Evolutionary conservation across 2,329 filamentous ascomycete species (phyloP).

Genomic region (Pseudophaeomoniella oleicola): DNA sequence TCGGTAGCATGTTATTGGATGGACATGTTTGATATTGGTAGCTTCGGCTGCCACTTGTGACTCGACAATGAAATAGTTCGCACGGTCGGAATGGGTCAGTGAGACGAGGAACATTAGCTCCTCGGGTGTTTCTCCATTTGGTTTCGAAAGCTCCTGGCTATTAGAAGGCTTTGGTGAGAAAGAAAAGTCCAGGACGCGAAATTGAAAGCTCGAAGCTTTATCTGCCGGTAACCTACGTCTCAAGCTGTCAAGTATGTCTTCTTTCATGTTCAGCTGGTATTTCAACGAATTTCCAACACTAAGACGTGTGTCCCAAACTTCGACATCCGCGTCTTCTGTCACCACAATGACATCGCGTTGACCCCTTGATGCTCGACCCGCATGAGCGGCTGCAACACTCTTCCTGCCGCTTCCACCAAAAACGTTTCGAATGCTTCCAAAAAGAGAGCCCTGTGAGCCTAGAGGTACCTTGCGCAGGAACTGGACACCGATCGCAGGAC

Average conservation of each 20-base stretch:
- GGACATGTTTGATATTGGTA: conserved; percentile 48
- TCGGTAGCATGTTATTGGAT: conserved; percentile 52
- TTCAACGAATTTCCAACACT: conserved; percentile 68
- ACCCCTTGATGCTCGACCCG: conserved; percentile 55
- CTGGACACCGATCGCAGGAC: conserved; percentile 63
- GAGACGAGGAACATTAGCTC: conserved; percentile 47
- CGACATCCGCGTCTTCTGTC: conserved; percentile 62
- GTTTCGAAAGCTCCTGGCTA: conserved; percentile 33
- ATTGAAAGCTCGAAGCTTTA: background rate
- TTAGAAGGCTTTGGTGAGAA: conserved; percentile 33
- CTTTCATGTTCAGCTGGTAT: conserved; percentile 55
- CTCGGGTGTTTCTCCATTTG: conserved; percentile 30
- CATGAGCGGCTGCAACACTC: conserved; percentile 66
- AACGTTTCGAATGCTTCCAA: conserved; percentile 67
- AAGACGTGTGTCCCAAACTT: conserved; percentile 80
- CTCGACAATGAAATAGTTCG: conserved; percentile 65
- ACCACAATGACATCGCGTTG: conserved; percentile 74
- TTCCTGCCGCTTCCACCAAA: conserved; percentile 58
- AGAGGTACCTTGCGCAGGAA: conserved; percentile 53
- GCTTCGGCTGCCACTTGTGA: conserved; percentile 42
- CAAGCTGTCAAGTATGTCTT: conserved; percentile 48
- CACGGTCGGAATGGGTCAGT: conserved; percentile 35
- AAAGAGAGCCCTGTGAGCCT: conserved; percentile 47
- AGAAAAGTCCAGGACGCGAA: conserved; percentile 2
- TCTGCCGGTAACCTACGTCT: conserved; percentile 22